Evolutionary conservation across 2,329 filamentous ascomycete genomes (phyloP).

Genomic region (Colletotrichum aenigma): DNA sequence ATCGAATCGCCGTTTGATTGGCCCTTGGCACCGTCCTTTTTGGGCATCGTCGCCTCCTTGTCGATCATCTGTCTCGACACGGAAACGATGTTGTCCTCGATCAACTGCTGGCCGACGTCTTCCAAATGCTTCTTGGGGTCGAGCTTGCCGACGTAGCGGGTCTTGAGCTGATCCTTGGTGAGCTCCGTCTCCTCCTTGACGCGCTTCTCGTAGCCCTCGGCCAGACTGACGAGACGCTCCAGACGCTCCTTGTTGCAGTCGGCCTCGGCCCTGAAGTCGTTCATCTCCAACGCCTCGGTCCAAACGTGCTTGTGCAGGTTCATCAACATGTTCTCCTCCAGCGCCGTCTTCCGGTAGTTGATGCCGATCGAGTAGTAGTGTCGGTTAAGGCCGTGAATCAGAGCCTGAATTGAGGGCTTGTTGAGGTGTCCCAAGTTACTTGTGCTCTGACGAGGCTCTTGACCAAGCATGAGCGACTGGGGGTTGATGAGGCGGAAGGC

Average conservation of each 20-base stretch:
- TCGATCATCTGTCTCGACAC: conserved; percentile 99
- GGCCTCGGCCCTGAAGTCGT: conserved; percentile 87
- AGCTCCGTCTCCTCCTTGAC: conserved; percentile 99
- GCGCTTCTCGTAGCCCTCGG: conserved; percentile 97
- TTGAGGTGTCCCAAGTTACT: conserved; percentile 98
- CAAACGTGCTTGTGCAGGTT: conserved; percentile 99
- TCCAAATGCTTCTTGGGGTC: conserved; percentile 99
- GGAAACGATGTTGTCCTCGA: conserved; percentile 98
- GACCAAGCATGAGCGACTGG: conserved; percentile 95
- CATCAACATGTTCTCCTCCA: conserved; percentile 99
- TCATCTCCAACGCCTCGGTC: conserved; percentile 97
- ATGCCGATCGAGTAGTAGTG: conserved; percentile 99
- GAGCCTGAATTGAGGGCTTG: conserved; percentile 98
- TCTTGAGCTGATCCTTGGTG: conserved; percentile 97
- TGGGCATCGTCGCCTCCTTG: conserved; percentile 94
- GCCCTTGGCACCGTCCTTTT: conserved; percentile 62
- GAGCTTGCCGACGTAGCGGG: conserved; percentile 97
- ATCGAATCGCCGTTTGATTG: conserved; percentile 64
- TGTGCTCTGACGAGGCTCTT: conserved; percentile 96
- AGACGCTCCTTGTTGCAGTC: conserved; percentile 86
- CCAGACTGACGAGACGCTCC: conserved; percentile 84
- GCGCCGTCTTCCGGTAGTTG: conserved; percentile 95
- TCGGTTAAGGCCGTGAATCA: conserved; percentile 96
- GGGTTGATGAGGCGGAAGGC: conserved; percentile 98
- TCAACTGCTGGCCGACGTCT: conserved; percentile 93